A percentile compares a stretch with the other conserved stretches of the same genome.
phyloP scores from a whole-genome alignment of 2,329 filamentous ascomycete genomes.

The Colletotrichum trifolii region DNA sequence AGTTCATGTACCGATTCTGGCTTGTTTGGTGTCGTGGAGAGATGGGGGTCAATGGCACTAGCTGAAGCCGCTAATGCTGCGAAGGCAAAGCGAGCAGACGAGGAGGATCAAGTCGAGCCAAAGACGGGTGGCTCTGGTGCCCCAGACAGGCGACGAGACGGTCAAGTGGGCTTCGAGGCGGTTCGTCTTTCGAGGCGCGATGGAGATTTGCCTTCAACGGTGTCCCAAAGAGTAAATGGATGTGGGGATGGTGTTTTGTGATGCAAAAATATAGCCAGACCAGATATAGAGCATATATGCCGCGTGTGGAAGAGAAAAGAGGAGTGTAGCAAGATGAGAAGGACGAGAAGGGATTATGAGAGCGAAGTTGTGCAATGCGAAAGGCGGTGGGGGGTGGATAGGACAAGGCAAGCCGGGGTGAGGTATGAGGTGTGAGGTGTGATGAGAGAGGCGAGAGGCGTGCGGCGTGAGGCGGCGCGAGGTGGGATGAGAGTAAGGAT shows the following conservation, averaged over 20 bases:
- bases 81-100: slow-evolving; percentile 15
- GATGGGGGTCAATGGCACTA: slow-evolving; percentile 32
- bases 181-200: slow-evolving; percentile 2
- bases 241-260: no score
- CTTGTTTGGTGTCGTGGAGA: slow-evolving; percentile 18
- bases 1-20: slow-evolving; percentile 8
- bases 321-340: background rate
- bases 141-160: background rate
- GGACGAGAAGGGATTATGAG: slow-evolving; percentile 16
- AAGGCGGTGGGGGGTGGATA: slow-evolving; percentile 12
- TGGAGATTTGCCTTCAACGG: background rate
- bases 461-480: no score
- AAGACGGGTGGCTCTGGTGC: background rate
- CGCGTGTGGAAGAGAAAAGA: slow-evolving; percentile 4
- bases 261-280: no score
- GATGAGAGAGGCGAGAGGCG: no score
- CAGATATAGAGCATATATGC: background rate
- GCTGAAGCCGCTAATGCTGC: slow-evolving; percentile 25
- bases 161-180: background rate
- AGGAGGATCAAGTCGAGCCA: background rate
- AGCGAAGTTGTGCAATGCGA: slow-evolving; percentile 21
- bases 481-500: no score
- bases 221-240: no score
- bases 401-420: background rate
- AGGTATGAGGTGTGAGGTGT: no score